A percentile compares a stretch with the other conserved stretches of the same genome.
Conservation (phyloP, 1,284 basidiomycete genomes). For the Peniophora sp. region DNA sequence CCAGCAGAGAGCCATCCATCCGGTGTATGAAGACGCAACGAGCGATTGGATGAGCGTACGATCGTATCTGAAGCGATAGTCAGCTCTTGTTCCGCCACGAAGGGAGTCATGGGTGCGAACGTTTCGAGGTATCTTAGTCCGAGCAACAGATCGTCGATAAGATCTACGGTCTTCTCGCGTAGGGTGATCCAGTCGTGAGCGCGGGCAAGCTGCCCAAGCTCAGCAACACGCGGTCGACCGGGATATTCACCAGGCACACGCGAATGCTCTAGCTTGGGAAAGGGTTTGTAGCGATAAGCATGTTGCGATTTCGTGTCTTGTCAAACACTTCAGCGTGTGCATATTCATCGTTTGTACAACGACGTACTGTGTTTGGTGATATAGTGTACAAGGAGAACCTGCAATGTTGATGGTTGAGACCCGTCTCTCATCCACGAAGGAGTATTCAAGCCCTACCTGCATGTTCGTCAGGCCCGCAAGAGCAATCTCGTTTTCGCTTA, state of each 20-base stretch:
- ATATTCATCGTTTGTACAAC: background rate
- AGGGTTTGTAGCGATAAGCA: slow-evolving; percentile 58
- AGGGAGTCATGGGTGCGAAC: too few relatives aligned
- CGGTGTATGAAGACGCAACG: slow-evolving; percentile 68
- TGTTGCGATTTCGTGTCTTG: slow-evolving; percentile 55
- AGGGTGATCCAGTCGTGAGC: slow-evolving; percentile 40
- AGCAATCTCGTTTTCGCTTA: slow-evolving; percentile 37
- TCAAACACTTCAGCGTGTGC: slow-evolving; percentile 1
- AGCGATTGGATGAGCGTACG: slow-evolving; percentile 65
- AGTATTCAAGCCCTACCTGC: slow-evolving; percentile 27
- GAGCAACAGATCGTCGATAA: slow-evolving; percentile 52
- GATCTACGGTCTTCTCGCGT: slow-evolving; percentile 38
- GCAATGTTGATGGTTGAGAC: slow-evolving; percentile 1
- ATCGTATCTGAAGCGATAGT: slow-evolving; percentile 49
- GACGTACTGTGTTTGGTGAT: slow-evolving; percentile 64
- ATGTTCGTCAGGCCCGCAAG: slow-evolving; percentile 65
- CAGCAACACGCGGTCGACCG: slow-evolving; percentile 23
- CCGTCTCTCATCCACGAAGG: background rate
- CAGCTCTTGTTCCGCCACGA: too few relatives aligned
- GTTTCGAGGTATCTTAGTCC: slow-evolving; percentile 82
- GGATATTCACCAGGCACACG: slow-evolving; percentile 18
- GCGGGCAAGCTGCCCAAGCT: slow-evolving; percentile 38
- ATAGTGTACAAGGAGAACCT: slow-evolving; percentile 78
- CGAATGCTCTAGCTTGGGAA: slow-evolving; percentile 40
- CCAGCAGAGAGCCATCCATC: slow-evolving; percentile 68